Conservation (phyloP, 169 alveolate species). For the Perkinsus olseni region DNA sequence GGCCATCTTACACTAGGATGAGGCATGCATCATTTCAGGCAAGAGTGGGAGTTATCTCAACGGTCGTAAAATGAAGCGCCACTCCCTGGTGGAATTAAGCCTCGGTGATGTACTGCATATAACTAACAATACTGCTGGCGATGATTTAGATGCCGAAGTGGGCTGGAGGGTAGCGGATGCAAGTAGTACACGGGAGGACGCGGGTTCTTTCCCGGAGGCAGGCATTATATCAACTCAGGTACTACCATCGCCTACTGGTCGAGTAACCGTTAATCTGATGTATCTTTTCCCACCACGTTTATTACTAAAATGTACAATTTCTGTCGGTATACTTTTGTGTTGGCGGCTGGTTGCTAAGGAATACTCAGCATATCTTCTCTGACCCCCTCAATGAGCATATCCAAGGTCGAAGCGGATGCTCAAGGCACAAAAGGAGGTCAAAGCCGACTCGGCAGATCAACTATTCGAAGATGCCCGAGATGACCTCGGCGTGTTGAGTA, state of each 20-base stretch:
- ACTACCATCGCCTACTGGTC: background rate
- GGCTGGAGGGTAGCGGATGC: background rate
- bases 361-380: background rate
- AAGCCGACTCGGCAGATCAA: background rate
- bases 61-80: background rate
- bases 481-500: background rate
- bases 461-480: background rate
- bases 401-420: background rate
- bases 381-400: background rate
- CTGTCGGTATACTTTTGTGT: background rate
- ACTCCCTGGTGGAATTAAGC: background rate
- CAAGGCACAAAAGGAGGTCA: background rate
- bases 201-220: no score
- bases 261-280: background rate
- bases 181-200: background rate
- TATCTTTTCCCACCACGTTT: background rate
- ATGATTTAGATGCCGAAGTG: background rate
- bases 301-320: background rate
- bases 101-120: background rate
- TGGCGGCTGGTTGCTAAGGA: background rate
- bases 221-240: background rate
- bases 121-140: background rate
- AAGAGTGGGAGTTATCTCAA: background rate
- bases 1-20: no score
- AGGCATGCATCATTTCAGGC: background rate